A percentile compares a stretch with the other conserved stretches of the same genome.
Evolutionary conservation across 2,329 filamentous ascomycete species (phyloP).

Genomic region (Cladosporium sp.): DNA sequence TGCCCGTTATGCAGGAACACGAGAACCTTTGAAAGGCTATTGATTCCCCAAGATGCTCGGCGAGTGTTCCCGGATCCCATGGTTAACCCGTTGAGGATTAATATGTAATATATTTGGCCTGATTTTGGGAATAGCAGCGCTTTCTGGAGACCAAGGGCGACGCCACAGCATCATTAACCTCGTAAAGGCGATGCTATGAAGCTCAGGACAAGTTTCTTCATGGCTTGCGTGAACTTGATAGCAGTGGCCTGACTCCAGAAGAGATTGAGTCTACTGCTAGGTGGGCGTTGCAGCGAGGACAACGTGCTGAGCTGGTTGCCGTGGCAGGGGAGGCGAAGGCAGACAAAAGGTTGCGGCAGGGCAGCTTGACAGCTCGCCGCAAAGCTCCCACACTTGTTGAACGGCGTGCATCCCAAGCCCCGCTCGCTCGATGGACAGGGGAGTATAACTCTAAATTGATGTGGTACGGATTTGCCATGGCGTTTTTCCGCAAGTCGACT

Average conservation of each 20-base stretch:
- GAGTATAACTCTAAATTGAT: slow-evolving; percentile 13
- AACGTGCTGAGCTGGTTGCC: slow-evolving; percentile 1
- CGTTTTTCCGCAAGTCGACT: neutral
- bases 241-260: slow-evolving; percentile 2
- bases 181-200: neutral
- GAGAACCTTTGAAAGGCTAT: slow-evolving; percentile 5
- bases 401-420: slow-evolving; percentile 14
- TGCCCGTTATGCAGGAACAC: slow-evolving; percentile 11
- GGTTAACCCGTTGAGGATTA: neutral
- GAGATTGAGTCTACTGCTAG: no score
- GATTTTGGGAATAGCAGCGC: neutral
- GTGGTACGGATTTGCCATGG: neutral
- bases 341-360: slow-evolving; percentile 2
- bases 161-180: neutral
- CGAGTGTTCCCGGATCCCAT: neutral
- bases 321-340: neutral
- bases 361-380: slow-evolving; percentile 10
- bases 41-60: neutral
- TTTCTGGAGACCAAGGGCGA: neutral
- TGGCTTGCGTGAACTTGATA: neutral
- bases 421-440: slow-evolving; percentile 15
- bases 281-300: neutral
- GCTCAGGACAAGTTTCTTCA: neutral
- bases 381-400: slow-evolving; percentile 3
- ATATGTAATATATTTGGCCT: neutral